Percentiles rank a stretch among this genome's conserved stretches.
Evolutionary conservation across 1,139 yeast genomes (phyloP).

Genomic region (Scheffersomyces illinoinensis): DNA sequence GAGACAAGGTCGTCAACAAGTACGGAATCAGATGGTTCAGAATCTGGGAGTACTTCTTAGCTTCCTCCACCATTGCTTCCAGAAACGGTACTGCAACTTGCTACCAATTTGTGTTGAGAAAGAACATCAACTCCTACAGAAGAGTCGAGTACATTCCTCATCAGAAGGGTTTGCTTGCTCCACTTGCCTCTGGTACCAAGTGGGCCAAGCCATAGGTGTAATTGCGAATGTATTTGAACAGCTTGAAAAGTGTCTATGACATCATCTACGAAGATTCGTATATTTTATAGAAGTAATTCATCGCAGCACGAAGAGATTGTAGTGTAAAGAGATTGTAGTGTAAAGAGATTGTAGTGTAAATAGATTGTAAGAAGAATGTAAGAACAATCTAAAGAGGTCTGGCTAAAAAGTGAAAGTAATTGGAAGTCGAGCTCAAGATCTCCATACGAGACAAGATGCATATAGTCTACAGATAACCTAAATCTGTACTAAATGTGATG

Average conservation of each 20-base stretch:
- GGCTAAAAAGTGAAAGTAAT: too few species aligned
- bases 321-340: not conserved
- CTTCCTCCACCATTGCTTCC: slow-evolving; percentile 76
- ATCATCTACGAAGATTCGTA: not conserved
- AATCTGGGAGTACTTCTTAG: slow-evolving; percentile 91
- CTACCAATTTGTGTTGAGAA: slow-evolving; percentile 87
- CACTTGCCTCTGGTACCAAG: slow-evolving; percentile 50
- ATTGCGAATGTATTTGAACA: not conserved
- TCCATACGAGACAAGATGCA: too few species aligned
- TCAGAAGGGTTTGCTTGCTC: slow-evolving; percentile 76
- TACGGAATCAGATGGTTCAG: slow-evolving; percentile 91
- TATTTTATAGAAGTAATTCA: not conserved
- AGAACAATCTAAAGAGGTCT: not conserved
- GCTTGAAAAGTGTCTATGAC: not conserved
- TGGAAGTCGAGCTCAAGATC: too few species aligned
- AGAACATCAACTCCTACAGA: slow-evolving; percentile 82
- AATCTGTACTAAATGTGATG: too few species aligned
- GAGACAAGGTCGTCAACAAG: slow-evolving; percentile 72
- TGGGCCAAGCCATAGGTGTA: slow-evolving; percentile 34
- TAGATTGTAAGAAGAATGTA: not conserved
- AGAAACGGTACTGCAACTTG: slow-evolving; percentile 96
- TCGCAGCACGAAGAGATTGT: not conserved
- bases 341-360: not conserved
- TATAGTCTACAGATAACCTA: too few species aligned
- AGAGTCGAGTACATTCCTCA: slow-evolving; percentile 78